phyloP scores from a whole-genome alignment of 768 basidiomycete genomes.

The Trichaptum fuscoviolaceum region DNA sequence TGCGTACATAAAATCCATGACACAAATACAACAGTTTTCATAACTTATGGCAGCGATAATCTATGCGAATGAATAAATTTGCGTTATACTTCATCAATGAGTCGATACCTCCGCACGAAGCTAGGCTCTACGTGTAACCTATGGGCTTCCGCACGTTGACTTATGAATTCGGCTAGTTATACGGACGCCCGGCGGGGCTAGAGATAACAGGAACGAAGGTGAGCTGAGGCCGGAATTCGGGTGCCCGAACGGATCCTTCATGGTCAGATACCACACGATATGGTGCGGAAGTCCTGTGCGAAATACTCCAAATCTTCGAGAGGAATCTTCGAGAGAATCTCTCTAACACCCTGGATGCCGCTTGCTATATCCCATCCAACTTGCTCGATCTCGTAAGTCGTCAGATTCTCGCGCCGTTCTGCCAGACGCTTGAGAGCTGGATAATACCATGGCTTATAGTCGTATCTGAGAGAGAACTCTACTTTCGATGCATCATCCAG shows the following conservation, averaged over 20 bases:
- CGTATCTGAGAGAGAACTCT: neutral
- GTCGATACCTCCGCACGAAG: neutral
- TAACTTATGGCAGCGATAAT: neutral
- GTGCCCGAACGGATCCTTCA: neutral
- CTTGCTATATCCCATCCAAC: neutral
- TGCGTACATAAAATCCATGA: neutral
- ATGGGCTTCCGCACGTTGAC: neutral
- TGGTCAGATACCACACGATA: neutral
- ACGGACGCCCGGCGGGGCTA: constrained; percentile 1
- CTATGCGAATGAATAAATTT: neutral
- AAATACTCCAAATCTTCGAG: neutral
- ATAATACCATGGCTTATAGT: neutral
- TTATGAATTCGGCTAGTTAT: neutral
- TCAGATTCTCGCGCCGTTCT: neutral
- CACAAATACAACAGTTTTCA: neutral
- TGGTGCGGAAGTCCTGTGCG: neutral
- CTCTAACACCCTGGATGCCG: neutral
- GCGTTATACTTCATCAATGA: neutral
- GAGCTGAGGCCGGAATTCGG: neutral
- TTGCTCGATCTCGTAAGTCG: neutral
- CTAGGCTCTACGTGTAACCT: neutral
- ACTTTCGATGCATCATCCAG: neutral
- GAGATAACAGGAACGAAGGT: neutral
- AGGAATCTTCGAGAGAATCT: neutral
- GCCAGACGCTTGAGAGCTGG: neutral